Evolutionary conservation across 192 early-diverging fungal genomes (phyloP), one percentile per base, ranked within the genome.

Genomic region (Linderina pennispora): DNA sequence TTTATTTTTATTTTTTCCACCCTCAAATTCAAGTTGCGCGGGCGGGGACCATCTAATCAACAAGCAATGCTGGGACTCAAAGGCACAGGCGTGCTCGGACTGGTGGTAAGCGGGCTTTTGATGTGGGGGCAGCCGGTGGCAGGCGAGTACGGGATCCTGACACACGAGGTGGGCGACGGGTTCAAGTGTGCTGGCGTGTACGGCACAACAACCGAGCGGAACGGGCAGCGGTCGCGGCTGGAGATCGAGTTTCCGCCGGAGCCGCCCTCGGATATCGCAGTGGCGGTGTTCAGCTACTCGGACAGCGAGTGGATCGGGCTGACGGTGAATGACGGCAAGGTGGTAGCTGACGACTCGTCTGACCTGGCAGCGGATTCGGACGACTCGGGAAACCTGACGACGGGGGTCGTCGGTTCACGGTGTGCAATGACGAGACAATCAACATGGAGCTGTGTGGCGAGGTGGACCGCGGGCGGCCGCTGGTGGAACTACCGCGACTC

Each of bases 371-470:
- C 22, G 2, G 36, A 38, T 7, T 61, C 36, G 28, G 56, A 42
- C 39, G 48, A 53, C 40, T 42, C 41, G 22, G 25, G 22, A 34
- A 35, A 14, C 18, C 36, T 28, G 51, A 41, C 13, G 40, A 40
- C 11, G 34, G 40, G 26, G 40, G 36, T 14, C 36, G 40, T 25
- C 40, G 66, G 13, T 62, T 70, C 36, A 57, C 45, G 15, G 26
- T 70, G 3, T 87, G 85, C 41, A 75, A 77, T 53, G 47, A 66
- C 37, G 44, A 58, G 3, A 79, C 83, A 4, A 62, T 84, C 9
- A 40, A 57, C 3, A 70, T 77, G 40, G 56, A 63, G 3, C 43
- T 83, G 20, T 87, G 85, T 45, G 60, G 55, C 0, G 50, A 79
- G 5, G 44, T 48, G 8, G 54, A 81, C 17, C 26, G 62, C 6